phyloP scores from a whole-genome alignment of 2,329 filamentous ascomycete genomes.

The Alternaria atra region DNA sequence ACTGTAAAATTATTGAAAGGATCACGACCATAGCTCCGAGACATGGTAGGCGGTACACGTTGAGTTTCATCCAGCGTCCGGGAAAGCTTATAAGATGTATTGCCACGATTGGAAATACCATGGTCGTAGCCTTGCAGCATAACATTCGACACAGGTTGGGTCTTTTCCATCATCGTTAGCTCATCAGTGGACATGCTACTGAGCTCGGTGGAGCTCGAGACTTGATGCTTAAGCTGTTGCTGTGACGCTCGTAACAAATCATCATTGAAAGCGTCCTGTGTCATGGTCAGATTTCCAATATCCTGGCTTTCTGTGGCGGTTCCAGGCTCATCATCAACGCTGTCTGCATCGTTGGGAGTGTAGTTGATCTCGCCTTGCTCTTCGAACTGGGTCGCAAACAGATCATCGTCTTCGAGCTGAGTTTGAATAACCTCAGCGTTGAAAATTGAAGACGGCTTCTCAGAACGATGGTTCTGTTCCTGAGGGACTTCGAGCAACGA shows the following conservation, averaged over 20 bases:
- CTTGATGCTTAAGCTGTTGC: neutral
- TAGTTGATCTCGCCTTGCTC: conserved; percentile 10
- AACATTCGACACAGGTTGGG: neutral
- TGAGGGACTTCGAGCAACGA: conserved; percentile 13
- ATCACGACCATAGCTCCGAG: neutral
- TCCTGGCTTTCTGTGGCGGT: conserved; percentile 22
- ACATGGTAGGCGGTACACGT: neutral
- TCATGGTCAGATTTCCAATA: neutral
- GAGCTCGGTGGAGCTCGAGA: conserved; percentile 12
- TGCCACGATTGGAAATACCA: neutral
- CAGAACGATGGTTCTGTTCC: neutral
- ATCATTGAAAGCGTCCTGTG: neutral
- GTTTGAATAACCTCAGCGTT: neutral
- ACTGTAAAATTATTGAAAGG: neutral
- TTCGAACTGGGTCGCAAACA: conserved; percentile 10
- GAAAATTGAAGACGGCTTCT: neutral
- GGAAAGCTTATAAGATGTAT: neutral
- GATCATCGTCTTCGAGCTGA: neutral
- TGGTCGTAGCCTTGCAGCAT: neutral
- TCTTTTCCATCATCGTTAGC: conserved; percentile 10
- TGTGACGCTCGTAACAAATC: neutral
- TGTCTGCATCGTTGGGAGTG: conserved; percentile 10
- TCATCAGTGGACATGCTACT: conserved; percentile 24
- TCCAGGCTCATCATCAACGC: conserved; percentile 11
- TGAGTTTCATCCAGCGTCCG: conserved; percentile 11